Conservation (phyloP, 495 filamentous ascomycete species). For the Aspergillus homomorphus region DNA sequence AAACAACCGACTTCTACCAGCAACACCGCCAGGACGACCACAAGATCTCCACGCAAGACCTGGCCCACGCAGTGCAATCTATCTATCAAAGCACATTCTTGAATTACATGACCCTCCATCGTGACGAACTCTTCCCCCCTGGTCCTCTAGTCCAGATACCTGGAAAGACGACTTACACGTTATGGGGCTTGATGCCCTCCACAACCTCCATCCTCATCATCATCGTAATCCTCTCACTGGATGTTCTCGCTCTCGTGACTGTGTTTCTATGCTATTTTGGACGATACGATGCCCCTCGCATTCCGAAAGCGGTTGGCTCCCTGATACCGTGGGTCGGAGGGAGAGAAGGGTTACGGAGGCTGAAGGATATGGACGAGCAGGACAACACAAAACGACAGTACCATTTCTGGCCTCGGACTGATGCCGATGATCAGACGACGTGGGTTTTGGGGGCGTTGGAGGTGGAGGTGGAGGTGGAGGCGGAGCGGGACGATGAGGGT, state of each 20-base stretch:
- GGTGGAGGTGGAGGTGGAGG: background rate
- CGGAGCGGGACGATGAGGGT: too few relatives aligned
- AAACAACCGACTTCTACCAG: background rate
- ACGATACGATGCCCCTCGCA: slow-evolving; percentile 19
- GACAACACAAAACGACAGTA: background rate
- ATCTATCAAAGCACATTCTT: slow-evolving; percentile 23
- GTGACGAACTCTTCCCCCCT: slow-evolving; percentile 13
- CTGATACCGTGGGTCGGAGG: slow-evolving; percentile 24
- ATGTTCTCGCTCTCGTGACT: slow-evolving; percentile 14
- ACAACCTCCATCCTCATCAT: slow-evolving; percentile 19
- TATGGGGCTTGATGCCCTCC: slow-evolving; percentile 21
- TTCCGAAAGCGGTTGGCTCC: slow-evolving; percentile 24
- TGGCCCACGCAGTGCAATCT: slow-evolving; percentile 7
- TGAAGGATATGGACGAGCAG: background rate
- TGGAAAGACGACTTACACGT: slow-evolving; percentile 1
- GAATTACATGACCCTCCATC: slow-evolving; percentile 17
- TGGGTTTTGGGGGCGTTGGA: background rate
- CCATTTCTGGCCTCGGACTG: background rate
- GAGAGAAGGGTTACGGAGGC: background rate
- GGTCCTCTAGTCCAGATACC: background rate
- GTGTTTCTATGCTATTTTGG: slow-evolving; percentile 20
- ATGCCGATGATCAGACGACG: background rate
- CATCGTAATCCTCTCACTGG: slow-evolving; percentile 22
- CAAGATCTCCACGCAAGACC: background rate
- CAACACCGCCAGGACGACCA: background rate